Evolutionary conservation across 345 rosid species (phyloP).

Genomic region (Raphanus raphanistrum): DNA sequence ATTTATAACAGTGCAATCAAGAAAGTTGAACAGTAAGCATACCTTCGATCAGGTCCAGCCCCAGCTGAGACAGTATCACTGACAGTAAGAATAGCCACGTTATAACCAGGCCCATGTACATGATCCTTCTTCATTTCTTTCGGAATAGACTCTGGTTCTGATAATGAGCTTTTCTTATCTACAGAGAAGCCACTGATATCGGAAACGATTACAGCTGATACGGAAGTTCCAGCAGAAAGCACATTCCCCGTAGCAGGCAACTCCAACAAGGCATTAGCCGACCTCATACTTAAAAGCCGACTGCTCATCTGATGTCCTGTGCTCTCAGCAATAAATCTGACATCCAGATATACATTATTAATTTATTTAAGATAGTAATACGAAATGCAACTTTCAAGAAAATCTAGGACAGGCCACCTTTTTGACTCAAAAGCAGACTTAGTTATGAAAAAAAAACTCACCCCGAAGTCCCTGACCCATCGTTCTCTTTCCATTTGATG

Average conservation of each 20-base stretch:
- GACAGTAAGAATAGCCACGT: slow-evolving; percentile 80
- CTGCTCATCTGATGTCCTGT: slow-evolving; percentile 92
- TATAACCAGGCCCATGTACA: slow-evolving; percentile 41
- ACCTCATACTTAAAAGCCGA: slow-evolving; percentile 89
- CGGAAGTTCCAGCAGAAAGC: slow-evolving; percentile 71
- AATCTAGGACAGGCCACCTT: slow-evolving; percentile 4
- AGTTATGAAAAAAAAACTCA: slow-evolving; percentile 39
- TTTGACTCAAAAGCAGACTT: slow-evolving; percentile 15
- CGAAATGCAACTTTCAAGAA: slow-evolving; percentile 1
- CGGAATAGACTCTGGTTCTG: slow-evolving; percentile 39
- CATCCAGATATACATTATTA: slow-evolving; percentile 26
- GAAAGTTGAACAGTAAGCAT: slow-evolving; percentile 29
- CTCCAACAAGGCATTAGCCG: slow-evolving; percentile 87
- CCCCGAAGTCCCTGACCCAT: slow-evolving; percentile 92
- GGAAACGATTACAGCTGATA: slow-evolving; percentile 67
- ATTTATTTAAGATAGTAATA: slow-evolving; percentile 2
- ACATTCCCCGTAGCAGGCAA: slow-evolving; percentile 65
- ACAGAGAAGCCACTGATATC: slow-evolving; percentile 46
- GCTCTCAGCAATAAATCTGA: slow-evolving; percentile 92
- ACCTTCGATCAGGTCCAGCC: slow-evolving; percentile 93
- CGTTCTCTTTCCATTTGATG: slow-evolving; percentile 71
- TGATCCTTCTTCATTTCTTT: slow-evolving; percentile 39
- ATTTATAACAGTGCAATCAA: slow-evolving; percentile 11
- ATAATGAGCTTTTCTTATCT: slow-evolving; percentile 30
- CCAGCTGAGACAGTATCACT: slow-evolving; percentile 91